Evolutionary conservation across 768 basidiomycete genomes (phyloP).

Genomic region (Leccinellum luteum): DNA sequence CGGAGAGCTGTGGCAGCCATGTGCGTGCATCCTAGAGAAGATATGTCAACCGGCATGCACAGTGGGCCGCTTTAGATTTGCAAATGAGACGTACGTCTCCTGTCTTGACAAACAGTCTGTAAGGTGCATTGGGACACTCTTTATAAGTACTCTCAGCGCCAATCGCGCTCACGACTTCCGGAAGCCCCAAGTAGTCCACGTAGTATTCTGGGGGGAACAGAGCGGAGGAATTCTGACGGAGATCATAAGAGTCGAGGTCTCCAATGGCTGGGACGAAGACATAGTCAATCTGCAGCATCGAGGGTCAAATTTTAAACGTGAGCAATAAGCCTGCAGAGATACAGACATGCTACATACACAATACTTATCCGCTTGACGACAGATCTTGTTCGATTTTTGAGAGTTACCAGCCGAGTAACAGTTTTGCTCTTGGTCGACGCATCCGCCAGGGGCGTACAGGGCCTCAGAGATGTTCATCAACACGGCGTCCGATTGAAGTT

Average conservation of each 20-base stretch:
- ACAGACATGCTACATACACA: slow-evolving; percentile 43
- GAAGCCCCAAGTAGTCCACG: slow-evolving; percentile 40
- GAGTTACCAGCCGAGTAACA: slow-evolving; percentile 56
- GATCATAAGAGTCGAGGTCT: slow-evolving; percentile 51
- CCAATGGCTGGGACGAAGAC: slow-evolving; percentile 52
- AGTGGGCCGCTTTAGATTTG: background rate
- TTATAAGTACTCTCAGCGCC: slow-evolving; percentile 50
- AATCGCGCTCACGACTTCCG: slow-evolving; percentile 41
- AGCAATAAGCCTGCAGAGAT: background rate
- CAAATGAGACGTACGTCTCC: slow-evolving; percentile 50
- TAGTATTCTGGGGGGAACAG: slow-evolving; percentile 60
- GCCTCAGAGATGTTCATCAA: slow-evolving; percentile 45
- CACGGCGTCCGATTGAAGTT: slow-evolving; percentile 47
- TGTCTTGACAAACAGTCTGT: slow-evolving; percentile 42
- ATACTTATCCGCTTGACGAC: slow-evolving; percentile 48
- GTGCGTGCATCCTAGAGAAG: slow-evolving; percentile 34
- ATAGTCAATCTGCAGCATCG: slow-evolving; percentile 37
- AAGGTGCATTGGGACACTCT: slow-evolving; percentile 48
- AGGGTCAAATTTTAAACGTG: background rate
- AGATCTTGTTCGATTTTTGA: slow-evolving; percentile 46
- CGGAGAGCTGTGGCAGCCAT: slow-evolving; percentile 35
- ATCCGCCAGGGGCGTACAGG: slow-evolving; percentile 49
- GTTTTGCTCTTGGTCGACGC: slow-evolving; percentile 50
- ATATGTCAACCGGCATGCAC: background rate
- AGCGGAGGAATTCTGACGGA: slow-evolving; percentile 52